Percentiles rank a stretch among this genome's conserved stretches.
phyloP scores from a whole-genome alignment of 805 yeast species.

The Teunomyces cretensis region DNA sequence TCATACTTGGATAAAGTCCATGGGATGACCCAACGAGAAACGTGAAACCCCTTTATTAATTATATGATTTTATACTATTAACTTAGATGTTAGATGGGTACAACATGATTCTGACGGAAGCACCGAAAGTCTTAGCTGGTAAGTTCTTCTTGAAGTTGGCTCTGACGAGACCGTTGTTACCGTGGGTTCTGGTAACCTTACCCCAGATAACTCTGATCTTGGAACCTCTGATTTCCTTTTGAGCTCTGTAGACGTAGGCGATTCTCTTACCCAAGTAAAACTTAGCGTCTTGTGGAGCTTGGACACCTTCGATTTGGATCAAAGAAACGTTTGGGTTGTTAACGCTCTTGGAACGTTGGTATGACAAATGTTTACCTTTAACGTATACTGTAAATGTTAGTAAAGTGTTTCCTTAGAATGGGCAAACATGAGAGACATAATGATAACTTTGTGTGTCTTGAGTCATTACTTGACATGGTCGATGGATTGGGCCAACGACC shows the following conservation, averaged over 20 bases:
- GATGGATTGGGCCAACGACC: too few relatives aligned
- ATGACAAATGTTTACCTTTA: slow-evolving; percentile 99
- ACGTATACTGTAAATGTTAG: slow-evolving; percentile 80
- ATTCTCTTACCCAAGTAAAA: slow-evolving; percentile 99
- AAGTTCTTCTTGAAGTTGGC: slow-evolving; percentile 98
- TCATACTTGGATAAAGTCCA: not conserved
- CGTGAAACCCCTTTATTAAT: slow-evolving; percentile 6
- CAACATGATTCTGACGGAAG: slow-evolving; percentile 98
- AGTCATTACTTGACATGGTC: too few relatives aligned
- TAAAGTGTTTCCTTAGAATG: slow-evolving; percentile 17
- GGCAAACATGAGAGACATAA: too few relatives aligned
- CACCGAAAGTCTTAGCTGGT: slow-evolving; percentile 99
- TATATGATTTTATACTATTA: slow-evolving; percentile 5
- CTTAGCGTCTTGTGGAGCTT: slow-evolving; percentile 88
- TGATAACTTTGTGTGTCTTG: not conserved
- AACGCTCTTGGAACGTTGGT: slow-evolving; percentile 98
- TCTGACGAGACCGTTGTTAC: slow-evolving; percentile 97
- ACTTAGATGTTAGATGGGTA: slow-evolving; percentile 99
- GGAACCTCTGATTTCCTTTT: slow-evolving; percentile 97
- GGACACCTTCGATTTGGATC: slow-evolving; percentile 96
- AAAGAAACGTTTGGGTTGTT: slow-evolving; percentile 98
- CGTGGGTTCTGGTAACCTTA: slow-evolving; percentile 98
- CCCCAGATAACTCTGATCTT: slow-evolving; percentile 99
- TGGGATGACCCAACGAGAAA: not conserved
- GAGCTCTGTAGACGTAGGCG: slow-evolving; percentile 98